Evolutionary conservation across 192 early-diverging fungal genomes (phyloP), one percentile per base, ranked within the genome.

Genomic region (Dissophora globulifera): DNA sequence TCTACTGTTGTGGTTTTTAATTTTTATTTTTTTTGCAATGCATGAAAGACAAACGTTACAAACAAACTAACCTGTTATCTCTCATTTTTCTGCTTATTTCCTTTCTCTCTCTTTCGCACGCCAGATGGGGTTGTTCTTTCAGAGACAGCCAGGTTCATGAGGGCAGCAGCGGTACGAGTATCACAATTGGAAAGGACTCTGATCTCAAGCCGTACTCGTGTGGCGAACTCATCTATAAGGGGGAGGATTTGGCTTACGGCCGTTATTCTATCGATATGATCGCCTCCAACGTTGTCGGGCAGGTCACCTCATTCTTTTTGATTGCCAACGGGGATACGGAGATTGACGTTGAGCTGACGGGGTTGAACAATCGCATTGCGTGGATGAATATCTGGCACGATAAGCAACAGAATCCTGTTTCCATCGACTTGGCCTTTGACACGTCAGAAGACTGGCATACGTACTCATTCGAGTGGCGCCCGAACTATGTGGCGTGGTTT

Each of bases 361-460:
- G 72, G 4, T 35, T 67, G 52, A 76, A 76, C 52, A 76, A 61
- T 47, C 41, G 31, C 7, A 57, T 67, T 23, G 58, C 51, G 0
- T 76, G 72, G 72, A 76, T 67, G 72, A 76, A 76, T 33, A 50
- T 76, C 23, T 76, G 72, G 72, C 57, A 67, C 27, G 40, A 61
- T 16, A 22, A 38, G 0, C 53, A 67, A 13, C 64, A 76, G 48
- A 55, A 67, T 42, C 72, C 64, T 4, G 46, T 76, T 20, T 76
- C 72, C 1, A 67, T 76, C 29, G 47, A 76, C 29, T 45, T 76
- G n/a, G 51, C 63, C 33, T 76, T 76, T 62, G 72, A 76, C 20
- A 50, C 72, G 1, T 66, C 64, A 7, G 22, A 61, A 5, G 72
- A 40, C 15, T 76, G 63, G 63, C 72, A 76, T 47, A 67, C 56